Evolutionary conservation across 495 filamentous ascomycete genomes (phyloP).

Genomic region (Delitschia confertaspora): DNA sequence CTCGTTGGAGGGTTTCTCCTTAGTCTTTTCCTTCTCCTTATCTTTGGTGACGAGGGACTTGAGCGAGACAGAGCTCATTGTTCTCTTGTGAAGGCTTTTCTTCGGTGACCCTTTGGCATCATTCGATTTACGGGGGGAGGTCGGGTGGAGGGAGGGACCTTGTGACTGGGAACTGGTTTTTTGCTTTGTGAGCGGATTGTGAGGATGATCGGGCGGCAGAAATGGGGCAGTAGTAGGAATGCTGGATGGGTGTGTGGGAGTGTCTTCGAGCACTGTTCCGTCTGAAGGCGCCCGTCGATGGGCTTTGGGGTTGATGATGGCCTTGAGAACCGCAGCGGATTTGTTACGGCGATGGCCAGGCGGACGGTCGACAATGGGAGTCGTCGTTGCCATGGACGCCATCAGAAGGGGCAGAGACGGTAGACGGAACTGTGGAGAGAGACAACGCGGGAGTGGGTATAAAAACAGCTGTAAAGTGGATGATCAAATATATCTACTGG

Average conservation of each 20-base stretch:
- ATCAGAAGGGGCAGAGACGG: background rate
- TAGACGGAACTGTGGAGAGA: too few species aligned
- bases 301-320: constrained; percentile 47
- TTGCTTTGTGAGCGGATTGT: constrained; percentile 13
- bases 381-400: constrained; percentile 1
- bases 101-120: constrained; percentile 25
- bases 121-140: constrained; percentile 32
- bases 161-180: too few species aligned
- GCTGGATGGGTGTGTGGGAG: constrained; percentile 21
- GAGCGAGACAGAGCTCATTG: constrained; percentile 57
- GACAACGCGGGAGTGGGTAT: too few species aligned
- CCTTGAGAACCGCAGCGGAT: constrained; percentile 47
- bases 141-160: constrained; percentile 5
- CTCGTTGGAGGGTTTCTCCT: constrained; percentile 34
- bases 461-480: too few species aligned
- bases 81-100: constrained; percentile 50
- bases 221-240: constrained; percentile 7
- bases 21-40: constrained; percentile 49
- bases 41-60: constrained; percentile 46
- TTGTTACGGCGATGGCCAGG: constrained; percentile 38
- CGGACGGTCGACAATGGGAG: background rate
- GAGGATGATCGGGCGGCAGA: constrained; percentile 27
- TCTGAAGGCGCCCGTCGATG: constrained; percentile 42
- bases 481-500: too few species aligned
- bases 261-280: constrained; percentile 26